Conservation (phyloP, 2,329 filamentous ascomycete genomes). For the Verticillium nubilum region DNA sequence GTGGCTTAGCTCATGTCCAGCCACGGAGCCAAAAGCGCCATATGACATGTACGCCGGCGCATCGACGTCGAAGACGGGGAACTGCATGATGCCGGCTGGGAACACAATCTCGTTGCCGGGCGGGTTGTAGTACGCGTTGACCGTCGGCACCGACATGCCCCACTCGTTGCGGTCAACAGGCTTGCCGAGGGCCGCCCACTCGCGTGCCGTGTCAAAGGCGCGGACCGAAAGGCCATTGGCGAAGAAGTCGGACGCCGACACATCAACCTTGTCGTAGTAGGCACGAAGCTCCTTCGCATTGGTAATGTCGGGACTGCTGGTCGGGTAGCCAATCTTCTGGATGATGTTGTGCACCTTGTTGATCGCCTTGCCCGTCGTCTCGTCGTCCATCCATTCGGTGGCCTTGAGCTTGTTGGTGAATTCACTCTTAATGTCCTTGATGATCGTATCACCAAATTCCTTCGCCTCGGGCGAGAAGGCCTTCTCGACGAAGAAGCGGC, state of each 20-base stretch:
- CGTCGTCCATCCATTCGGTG: constrained; percentile 60
- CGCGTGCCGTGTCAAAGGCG: constrained; percentile 37
- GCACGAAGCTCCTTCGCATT: constrained; percentile 48
- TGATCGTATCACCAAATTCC: constrained; percentile 60
- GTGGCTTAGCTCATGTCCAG: constrained; percentile 65
- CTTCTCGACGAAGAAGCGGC: constrained; percentile 65
- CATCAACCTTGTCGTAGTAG: constrained; percentile 50
- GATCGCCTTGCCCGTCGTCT: constrained; percentile 53
- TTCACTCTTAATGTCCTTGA: constrained; percentile 63
- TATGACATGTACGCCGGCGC: constrained; percentile 63
- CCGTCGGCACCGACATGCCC: constrained; percentile 53
- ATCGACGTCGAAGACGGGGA: constrained; percentile 57
- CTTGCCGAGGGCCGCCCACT: constrained; percentile 54
- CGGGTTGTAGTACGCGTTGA: constrained; percentile 64
- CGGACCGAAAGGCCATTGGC: constrained; percentile 48
- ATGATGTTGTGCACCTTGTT: constrained; percentile 62
- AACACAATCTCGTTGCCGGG: constrained; percentile 65
- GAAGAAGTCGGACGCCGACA: constrained; percentile 49
- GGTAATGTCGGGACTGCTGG: constrained; percentile 55
- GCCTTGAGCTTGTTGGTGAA: constrained; percentile 55
- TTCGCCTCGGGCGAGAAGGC: constrained; percentile 64
- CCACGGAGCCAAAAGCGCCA: constrained; percentile 62
- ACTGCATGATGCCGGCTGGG: constrained; percentile 65
- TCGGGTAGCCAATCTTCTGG: constrained; percentile 65
- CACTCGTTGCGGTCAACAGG: constrained; percentile 57